These are phyloP conservation scores for Chamaenerion angustifolium DNA, from an alignment of 345 rosid genomes.

Conservation along the genomic window DNA sequence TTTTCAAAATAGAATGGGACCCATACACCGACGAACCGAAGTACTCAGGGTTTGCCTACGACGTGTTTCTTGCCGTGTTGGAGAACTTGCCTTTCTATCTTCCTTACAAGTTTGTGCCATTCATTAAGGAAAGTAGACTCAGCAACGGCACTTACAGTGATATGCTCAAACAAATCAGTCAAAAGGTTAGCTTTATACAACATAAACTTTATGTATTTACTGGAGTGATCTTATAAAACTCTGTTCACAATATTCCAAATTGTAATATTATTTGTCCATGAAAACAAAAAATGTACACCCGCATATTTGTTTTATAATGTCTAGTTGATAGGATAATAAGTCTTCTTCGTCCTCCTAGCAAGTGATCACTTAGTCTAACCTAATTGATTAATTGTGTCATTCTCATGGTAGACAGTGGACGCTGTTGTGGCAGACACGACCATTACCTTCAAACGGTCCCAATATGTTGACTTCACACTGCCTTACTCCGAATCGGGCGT, in stretches of 20 bases:
- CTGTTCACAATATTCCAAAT: no score
- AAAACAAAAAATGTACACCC: no score
- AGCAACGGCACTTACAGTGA: slow-evolving; percentile 8
- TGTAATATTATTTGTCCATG: no score
- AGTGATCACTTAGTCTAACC: no score
- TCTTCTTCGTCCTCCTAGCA: no score
- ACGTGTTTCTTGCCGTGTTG: slow-evolving; percentile 9
- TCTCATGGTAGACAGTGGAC: slow-evolving; percentile 42
- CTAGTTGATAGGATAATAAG: no score
- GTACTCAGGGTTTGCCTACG: slow-evolving; percentile 10
- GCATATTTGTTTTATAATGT: no score
- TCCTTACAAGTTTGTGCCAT: slow-evolving; percentile 8
- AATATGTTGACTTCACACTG: slow-evolving; percentile 41
- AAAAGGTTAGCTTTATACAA: slow-evolving; percentile 1
- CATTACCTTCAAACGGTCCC: slow-evolving; percentile 30
- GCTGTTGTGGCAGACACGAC: slow-evolving; percentile 72
- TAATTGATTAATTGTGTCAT: no score
- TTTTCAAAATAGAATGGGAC: slow-evolving; percentile 9
- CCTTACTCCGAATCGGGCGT: slow-evolving; percentile 67
- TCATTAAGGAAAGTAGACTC: neutral
- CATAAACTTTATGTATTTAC: no score
- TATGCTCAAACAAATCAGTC: slow-evolving; percentile 3
- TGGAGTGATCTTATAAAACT: no score
- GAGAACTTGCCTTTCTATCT: slow-evolving; percentile 8
- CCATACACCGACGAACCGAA: neutral